phyloP scores from a whole-genome alignment of 2,329 filamentous ascomycete genomes.

The Fusarium longipes region DNA sequence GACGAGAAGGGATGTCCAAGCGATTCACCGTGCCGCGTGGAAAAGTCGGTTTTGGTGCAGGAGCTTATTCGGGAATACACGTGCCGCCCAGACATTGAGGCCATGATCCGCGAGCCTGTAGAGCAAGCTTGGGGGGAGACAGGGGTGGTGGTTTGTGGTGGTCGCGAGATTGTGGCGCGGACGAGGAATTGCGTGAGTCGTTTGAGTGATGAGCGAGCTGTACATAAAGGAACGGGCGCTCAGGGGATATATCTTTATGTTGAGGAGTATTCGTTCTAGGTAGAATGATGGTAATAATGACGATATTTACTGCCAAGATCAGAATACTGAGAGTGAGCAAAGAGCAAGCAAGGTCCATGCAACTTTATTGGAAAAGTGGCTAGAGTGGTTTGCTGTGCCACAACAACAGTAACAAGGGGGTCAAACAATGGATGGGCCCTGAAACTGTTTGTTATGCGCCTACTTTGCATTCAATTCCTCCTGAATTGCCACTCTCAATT shows the following conservation, averaged over 20 bases:
- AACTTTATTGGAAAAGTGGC: not conserved
- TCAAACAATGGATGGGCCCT: not conserved
- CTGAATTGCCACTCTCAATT: not conserved
- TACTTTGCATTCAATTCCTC: not conserved
- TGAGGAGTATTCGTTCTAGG: slow-evolving; percentile 68
- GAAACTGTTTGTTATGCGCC: not conserved
- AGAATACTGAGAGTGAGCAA: not conserved
- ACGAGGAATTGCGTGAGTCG: slow-evolving; percentile 66
- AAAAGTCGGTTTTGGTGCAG: slow-evolving; percentile 7
- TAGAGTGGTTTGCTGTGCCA: not conserved
- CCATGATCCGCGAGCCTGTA: slow-evolving; percentile 64
- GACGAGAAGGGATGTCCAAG: slow-evolving; percentile 27
- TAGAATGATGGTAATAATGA: not conserved
- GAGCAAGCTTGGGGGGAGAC: slow-evolving; percentile 70
- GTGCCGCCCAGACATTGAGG: slow-evolving; percentile 61
- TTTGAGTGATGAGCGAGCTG: slow-evolving; percentile 69
- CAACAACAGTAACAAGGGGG: not conserved
- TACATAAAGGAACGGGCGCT: slow-evolving; percentile 72
- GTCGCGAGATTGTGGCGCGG: slow-evolving; percentile 63
- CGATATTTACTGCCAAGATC: not conserved
- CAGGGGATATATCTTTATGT: slow-evolving; percentile 71
- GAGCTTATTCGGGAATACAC: slow-evolving; percentile 58
- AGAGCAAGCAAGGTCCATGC: not conserved
- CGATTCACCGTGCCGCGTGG: slow-evolving; percentile 26
- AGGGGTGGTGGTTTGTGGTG: slow-evolving; percentile 70